phyloP scores from a whole-genome alignment of 1,284 basidiomycete species.

The Pisolithus thermaeus region DNA sequence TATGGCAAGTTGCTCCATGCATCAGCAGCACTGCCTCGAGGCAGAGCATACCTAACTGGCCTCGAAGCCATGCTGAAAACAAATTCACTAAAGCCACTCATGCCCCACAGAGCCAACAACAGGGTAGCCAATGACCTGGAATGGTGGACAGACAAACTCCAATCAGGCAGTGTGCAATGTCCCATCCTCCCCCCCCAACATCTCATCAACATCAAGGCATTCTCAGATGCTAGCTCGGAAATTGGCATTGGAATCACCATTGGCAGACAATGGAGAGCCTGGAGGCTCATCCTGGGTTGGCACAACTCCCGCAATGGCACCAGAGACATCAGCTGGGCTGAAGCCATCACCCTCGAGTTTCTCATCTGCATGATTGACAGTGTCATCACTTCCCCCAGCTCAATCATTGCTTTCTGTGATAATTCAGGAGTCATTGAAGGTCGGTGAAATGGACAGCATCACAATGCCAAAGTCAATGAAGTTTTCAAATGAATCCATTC shows the following conservation, averaged over 20 bases:
- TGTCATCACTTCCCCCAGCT: background rate
- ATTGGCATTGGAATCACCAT: too few relatives aligned
- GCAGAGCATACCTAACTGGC: too few relatives aligned
- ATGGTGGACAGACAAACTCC: background rate
- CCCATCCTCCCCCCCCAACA: background rate
- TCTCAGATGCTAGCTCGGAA: too few relatives aligned
- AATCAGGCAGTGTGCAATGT: background rate
- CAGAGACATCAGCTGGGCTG: background rate
- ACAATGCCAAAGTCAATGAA: background rate
- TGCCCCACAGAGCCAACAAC: background rate
- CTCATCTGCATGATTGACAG: background rate
- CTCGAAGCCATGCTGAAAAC: too few relatives aligned
- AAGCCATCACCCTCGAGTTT: background rate
- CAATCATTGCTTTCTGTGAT: background rate
- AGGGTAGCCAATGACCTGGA: background rate
- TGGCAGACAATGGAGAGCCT: too few relatives aligned
- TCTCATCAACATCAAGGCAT: background rate
- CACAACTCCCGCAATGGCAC: too few relatives aligned
- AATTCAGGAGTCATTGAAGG: background rate
- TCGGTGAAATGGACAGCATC: background rate
- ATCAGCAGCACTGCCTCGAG: too few relatives aligned
- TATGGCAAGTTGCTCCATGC: too few relatives aligned
- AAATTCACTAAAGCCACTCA: background rate
- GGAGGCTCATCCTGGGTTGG: too few relatives aligned
- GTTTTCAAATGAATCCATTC: constrained; percentile 10